These are phyloP conservation scores for Piromyces sp. DNA, from an alignment of 192 early-diverging fungal genomes.

Conservation along the genomic window DNA sequence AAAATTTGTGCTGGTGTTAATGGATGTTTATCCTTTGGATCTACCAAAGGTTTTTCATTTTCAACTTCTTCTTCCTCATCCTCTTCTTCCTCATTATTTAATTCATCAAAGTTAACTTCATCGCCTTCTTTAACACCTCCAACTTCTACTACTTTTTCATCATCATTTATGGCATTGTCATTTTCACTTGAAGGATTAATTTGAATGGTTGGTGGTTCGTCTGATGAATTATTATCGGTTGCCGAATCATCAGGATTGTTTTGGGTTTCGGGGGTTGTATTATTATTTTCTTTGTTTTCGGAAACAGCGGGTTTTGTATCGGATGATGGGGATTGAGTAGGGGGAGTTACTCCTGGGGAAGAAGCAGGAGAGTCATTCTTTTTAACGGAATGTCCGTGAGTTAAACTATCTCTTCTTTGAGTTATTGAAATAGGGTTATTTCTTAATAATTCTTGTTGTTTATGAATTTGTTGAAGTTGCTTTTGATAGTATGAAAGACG, in stretches of 20 bases:
- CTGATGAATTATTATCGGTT: too few species aligned
- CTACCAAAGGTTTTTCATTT: background rate
- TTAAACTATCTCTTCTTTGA: background rate
- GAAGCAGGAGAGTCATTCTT: too few species aligned
- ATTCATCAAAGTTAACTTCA: background rate
- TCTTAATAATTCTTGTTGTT: background rate
- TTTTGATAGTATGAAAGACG: background rate
- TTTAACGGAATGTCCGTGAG: background rate
- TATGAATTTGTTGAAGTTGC: background rate
- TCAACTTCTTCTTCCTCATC: background rate
- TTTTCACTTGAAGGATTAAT: background rate
- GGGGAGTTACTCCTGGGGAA: too few species aligned
- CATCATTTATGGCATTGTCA: background rate
- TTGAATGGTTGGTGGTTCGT: too few species aligned
- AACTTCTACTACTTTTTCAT: background rate
- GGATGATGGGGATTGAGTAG: background rate
- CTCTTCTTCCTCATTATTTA: background rate
- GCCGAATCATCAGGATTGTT: too few species aligned
- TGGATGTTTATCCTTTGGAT: background rate
- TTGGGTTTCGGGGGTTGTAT: background rate
- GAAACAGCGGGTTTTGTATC: background rate
- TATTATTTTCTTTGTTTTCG: too few species aligned
- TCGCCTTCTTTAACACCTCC: background rate
- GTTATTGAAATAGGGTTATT: background rate
- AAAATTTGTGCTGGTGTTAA: background rate